Evolutionary conservation across 2,329 filamentous ascomycete genomes (phyloP), one percentile per base, ranked within the genome.

Genomic region (Fusarium nematophilum): DNA sequence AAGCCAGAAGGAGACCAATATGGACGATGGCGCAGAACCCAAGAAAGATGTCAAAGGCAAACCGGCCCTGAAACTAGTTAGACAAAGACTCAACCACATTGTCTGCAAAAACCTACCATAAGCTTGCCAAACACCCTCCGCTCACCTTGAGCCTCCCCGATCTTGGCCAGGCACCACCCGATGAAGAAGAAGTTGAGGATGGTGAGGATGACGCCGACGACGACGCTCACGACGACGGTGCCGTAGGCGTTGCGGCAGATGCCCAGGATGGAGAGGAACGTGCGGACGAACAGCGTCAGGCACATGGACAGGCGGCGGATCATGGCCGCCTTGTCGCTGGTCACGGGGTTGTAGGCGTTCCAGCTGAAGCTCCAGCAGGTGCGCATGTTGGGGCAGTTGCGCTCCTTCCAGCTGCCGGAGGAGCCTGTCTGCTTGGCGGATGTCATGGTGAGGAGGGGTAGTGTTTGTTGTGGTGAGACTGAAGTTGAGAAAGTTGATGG

Each of bases 181-280:
- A 43, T 43, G 17, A 30, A 43, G 26, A 43, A 43, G 21, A 43
- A 43, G 40, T 43, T 43, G 27, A 30, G 40, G 3, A 43, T 43
- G 2, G 26, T 43, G 14, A 43, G 26, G 40, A 43, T 43, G 3
- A 21, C 31, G 9, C 26, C 40, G 13, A 43, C 40, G 27, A 18
- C 31, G 27, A 10, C 13, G 17, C 40, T 43, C 13, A 43, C 26
- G 10, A 43, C 15, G 8, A 43, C 13, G 17, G 13, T 43, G 6
- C 40, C 40, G 27, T 43, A 43, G n/a, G n/a, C n/a, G 39, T 42
- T 42, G 2, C 39, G 39, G 26, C 27, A 18, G 11, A 42, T 42
- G 5, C 39, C 39, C 11, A 42, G 21, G 11, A 42, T 42, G 26
- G 39, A 42, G 25, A 42, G 39, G 7, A 42, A 42, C 17, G 39